Evolutionary conservation across 768 basidiomycete species (phyloP), one percentile per base, ranked within the genome.

Genomic region (Pilatotrama ljubarskyi): DNA sequence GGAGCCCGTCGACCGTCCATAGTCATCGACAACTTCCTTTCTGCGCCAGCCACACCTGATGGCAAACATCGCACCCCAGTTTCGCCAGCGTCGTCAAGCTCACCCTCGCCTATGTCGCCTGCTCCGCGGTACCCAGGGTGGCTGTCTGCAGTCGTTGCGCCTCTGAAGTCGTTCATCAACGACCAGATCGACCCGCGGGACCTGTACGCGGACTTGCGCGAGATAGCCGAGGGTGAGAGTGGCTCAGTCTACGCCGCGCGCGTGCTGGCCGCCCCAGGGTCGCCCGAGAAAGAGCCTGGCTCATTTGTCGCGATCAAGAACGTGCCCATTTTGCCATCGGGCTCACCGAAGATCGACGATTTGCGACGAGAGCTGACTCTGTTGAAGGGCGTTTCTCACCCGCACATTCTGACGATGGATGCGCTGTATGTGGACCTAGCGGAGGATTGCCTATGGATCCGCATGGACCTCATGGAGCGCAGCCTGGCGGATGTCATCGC

Each of bases 401-500:
- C 81, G 59, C 82, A 91, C 71, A 67, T 93, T 7, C 75, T 93
- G 18, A 72, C 78, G 3, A 81, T 90, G 76, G 89, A 91, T 67
- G 83, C 80, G 43, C 72, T 91, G 22, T 91, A 90, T 71, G 85
- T 90, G 26, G 84, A 87, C 65, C 69, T 86, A 3, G 76, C 77
- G 36, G 75, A 73, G 43, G 76, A 77, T 53, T 64, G 85, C 58
- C 72, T 94, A 37, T 94, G 92, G 92, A 87, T 94, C 49, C 77
- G 87, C 62, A 94, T 94, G 92, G 91, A 93, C 71, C 82, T 93
- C 32, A 92, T 94, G 91, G 90, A 92, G 66, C 80, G 91, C 62
- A 92, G 90, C 69, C 75, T 94, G 64, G 92, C 92, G 66, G 92
- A 94, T 70, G 81, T 94, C 46, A 78, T 93, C 15, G 83, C 78